A percentile compares a stretch with the other conserved stretches of the same genome.
phyloP scores from a whole-genome alignment of 2,329 filamentous ascomycete genomes.

The Hortaea werneckii region DNA sequence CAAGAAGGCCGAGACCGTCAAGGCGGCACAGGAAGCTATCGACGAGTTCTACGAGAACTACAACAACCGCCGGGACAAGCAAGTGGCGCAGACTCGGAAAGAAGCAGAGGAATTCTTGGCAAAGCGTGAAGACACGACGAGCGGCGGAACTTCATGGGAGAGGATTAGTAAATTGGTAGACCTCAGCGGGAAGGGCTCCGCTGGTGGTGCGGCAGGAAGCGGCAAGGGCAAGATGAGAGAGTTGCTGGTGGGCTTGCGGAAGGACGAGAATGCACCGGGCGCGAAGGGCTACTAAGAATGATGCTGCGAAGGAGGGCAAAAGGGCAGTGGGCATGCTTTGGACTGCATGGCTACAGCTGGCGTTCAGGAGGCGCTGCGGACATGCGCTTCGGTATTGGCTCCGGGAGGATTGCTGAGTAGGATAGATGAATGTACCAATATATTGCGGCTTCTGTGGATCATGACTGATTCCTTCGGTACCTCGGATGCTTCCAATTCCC shows the following conservation, averaged over 20 bases:
- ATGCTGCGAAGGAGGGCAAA: no score
- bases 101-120: slow-evolving; percentile 90
- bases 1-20: slow-evolving; percentile 75
- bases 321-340: no score
- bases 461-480: no score
- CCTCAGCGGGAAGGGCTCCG: slow-evolving; percentile 81
- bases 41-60: slow-evolving; percentile 99
- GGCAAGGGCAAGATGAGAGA: slow-evolving; percentile 97
- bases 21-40: slow-evolving; percentile 85
- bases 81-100: slow-evolving; percentile 72
- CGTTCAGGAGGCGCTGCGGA: no score
- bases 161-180: slow-evolving; percentile 97
- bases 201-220: slow-evolving; percentile 77
- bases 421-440: no score
- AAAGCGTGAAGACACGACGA: slow-evolving; percentile 82
- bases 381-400: no score
- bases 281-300: slow-evolving; percentile 26
- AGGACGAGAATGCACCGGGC: slow-evolving; percentile 77
- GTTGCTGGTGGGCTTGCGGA: slow-evolving; percentile 73
- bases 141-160: slow-evolving; percentile 96
- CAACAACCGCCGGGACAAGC: slow-evolving; percentile 96
- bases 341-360: no score
- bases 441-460: no score
- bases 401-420: no score
- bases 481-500: no score